Evolutionary conservation across 1,139 yeast species (phyloP).

Genomic region (Yamadazyma triangularis): DNA sequence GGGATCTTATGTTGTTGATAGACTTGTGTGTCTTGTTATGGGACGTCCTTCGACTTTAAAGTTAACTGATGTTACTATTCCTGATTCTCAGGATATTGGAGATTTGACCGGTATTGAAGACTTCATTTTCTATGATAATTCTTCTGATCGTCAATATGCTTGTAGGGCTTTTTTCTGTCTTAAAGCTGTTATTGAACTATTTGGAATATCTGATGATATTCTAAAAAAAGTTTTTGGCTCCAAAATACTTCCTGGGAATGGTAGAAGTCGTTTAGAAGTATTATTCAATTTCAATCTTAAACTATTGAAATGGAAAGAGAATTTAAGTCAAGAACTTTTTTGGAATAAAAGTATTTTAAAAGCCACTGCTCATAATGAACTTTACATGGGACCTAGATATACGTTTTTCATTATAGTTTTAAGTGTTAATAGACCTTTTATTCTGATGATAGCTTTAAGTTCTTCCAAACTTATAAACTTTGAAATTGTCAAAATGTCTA

Average conservation of each 20-base stretch:
- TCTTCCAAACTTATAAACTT: conserved; percentile 6
- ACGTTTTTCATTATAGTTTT: conserved; percentile 10
- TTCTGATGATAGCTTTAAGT: conserved; percentile 9
- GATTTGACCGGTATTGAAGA: conserved; percentile 12
- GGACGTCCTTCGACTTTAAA: conserved; percentile 11
- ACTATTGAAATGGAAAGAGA: conserved; percentile 7
- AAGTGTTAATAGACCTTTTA: conserved; percentile 11
- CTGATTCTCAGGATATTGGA: conserved; percentile 11
- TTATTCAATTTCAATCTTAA: conserved; percentile 6
- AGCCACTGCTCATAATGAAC: conserved; percentile 10
- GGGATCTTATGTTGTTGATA: conserved; percentile 12
- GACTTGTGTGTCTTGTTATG: conserved; percentile 10
- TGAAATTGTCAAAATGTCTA: conserved; percentile 4
- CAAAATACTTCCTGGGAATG: conserved; percentile 1
- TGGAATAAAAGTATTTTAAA: conserved; percentile 9
- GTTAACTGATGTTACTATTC: conserved; percentile 9
- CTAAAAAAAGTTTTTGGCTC: conserved; percentile 9
- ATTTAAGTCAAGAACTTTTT: conserved; percentile 4
- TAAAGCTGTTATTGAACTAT: conserved; percentile 8
- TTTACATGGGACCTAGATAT: conserved; percentile 10
- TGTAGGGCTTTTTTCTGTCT: conserved; percentile 9
- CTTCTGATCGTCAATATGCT: conserved; percentile 8
- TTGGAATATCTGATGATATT: conserved; percentile 8
- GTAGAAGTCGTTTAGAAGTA: conserved; percentile 4
- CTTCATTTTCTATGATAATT: conserved; percentile 8